These are phyloP conservation scores for Grigorovia yakushimaensis DNA, from an alignment of 805 yeast genomes.

Conservation along the genomic window DNA sequence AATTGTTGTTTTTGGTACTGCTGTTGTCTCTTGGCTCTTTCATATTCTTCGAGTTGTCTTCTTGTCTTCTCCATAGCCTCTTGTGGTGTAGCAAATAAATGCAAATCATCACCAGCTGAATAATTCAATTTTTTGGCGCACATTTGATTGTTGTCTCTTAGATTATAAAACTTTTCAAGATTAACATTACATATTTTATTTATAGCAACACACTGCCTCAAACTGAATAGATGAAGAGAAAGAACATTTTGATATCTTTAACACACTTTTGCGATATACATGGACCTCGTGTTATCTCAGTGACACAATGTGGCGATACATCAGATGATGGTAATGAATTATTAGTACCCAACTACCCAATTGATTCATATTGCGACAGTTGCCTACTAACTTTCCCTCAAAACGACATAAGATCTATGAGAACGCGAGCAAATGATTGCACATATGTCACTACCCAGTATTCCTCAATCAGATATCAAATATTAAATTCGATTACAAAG, in stretches of 20 bases:
- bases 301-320: constrained; percentile 38
- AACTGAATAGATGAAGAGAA: not conserved
- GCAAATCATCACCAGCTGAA: constrained; percentile 28
- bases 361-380: constrained; percentile 47
- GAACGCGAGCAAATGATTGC: constrained; percentile 16
- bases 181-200: no score
- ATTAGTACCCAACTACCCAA: constrained; percentile 33
- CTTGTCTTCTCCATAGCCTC: constrained; percentile 26
- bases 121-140: constrained; percentile 25
- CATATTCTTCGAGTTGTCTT: constrained; percentile 19
- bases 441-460: constrained; percentile 49
- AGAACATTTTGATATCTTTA: constrained; percentile 30
- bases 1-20: constrained; percentile 7
- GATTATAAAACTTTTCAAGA: not conserved
- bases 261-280: constrained; percentile 75
- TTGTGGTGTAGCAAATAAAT: constrained; percentile 29
- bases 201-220: no score
- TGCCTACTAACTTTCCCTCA: constrained; percentile 49
- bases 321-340: constrained; percentile 15
- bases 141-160: constrained; percentile 15
- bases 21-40: constrained; percentile 16
- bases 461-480: constrained; percentile 44
- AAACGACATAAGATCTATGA: constrained; percentile 23
- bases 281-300: constrained; percentile 59
- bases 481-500: constrained; percentile 51